Conservation (phyloP, 345 rosid species). For the Eucalyptus viminalis region DNA sequence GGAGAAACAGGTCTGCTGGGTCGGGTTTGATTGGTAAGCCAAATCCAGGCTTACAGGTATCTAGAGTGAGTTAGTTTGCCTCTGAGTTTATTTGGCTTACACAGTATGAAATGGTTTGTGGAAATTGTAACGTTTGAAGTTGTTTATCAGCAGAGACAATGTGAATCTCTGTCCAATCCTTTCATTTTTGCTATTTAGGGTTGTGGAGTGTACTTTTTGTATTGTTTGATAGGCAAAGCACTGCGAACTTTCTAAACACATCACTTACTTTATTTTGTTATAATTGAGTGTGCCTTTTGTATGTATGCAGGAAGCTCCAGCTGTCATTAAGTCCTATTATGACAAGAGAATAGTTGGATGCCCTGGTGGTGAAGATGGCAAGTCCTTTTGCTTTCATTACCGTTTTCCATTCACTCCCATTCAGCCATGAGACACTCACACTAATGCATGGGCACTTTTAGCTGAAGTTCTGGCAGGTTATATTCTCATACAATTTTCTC, state of each 20-base stretch:
- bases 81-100: not conserved
- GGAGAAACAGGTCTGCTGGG: not conserved
- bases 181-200: not conserved
- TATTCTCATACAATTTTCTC: not conserved
- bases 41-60: too few species aligned
- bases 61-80: not conserved
- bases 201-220: not conserved
- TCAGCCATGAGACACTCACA: not conserved
- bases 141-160: not conserved
- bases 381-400: not conserved
- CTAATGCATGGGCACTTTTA: not conserved
- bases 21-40: too few species aligned
- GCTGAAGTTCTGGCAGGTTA: not conserved
- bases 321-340: slow-evolving; percentile 56
- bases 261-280: not conserved
- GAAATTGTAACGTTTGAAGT: not conserved
- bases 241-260: not conserved
- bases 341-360: slow-evolving; percentile 87
- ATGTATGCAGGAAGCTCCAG: slow-evolving; percentile 54
- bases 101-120: not conserved
- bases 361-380: slow-evolving; percentile 85
- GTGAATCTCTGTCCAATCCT: not conserved
- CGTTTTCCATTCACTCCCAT: not conserved
- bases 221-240: not conserved
- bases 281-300: not conserved